Percentiles rank a stretch among this genome's conserved stretches.
Conservation (phyloP, 2,329 filamentous ascomycete genomes). For the Zalaria obscura region DNA sequence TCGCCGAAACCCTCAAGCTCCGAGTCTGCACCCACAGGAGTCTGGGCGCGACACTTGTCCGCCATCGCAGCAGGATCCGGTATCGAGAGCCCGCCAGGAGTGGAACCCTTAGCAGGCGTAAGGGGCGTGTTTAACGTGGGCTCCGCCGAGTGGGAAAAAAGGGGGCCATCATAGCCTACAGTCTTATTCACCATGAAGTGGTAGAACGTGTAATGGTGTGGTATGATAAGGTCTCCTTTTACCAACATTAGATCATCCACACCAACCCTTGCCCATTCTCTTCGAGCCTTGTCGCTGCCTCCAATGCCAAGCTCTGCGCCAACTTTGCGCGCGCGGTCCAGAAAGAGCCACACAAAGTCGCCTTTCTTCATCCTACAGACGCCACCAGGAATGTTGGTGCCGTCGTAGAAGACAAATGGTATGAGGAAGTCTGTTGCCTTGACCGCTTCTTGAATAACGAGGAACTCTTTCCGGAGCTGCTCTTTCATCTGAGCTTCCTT, state of each 20-base stretch:
- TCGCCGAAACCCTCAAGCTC: conserved; percentile 58
- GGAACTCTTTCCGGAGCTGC: conserved; percentile 62
- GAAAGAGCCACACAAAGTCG: conserved; percentile 81
- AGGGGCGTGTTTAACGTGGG: conserved; percentile 27
- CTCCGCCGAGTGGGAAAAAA: conserved; percentile 63
- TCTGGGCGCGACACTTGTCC: not conserved
- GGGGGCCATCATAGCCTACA: conserved; percentile 53
- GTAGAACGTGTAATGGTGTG: conserved; percentile 95
- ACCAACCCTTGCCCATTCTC: conserved; percentile 83
- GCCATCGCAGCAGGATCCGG: conserved; percentile 2
- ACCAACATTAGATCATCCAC: conserved; percentile 95
- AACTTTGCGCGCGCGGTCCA: conserved; percentile 83
- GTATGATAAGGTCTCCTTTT: conserved; percentile 77
- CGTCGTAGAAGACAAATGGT: conserved; percentile 95
- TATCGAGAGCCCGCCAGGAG: conserved; percentile 5
- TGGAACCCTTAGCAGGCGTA: conserved; percentile 1
- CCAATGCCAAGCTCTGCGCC: conserved; percentile 71
- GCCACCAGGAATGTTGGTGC: conserved; percentile 75
- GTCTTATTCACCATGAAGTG: conserved; percentile 90
- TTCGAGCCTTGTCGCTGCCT: conserved; percentile 47
- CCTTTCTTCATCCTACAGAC: conserved; percentile 82
- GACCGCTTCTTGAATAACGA: conserved; percentile 69
- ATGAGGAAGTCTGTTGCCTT: conserved; percentile 81
- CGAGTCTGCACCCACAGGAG: conserved; percentile 33
- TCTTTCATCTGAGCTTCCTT: conserved; percentile 69